phyloP scores from a whole-genome alignment of 768 basidiomycete genomes.

The Pholiota microspora region DNA sequence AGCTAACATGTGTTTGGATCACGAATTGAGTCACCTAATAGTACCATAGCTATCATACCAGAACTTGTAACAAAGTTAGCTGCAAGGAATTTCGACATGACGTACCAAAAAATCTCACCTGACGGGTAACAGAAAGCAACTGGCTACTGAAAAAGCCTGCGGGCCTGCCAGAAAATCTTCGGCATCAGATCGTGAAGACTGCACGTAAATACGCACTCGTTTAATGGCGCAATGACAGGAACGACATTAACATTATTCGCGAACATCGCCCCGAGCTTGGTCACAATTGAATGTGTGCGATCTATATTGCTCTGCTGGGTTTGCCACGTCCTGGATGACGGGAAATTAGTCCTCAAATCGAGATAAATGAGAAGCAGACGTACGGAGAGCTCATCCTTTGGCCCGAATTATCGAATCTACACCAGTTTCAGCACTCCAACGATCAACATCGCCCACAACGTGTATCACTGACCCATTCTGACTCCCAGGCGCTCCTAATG shows the following conservation, averaged over 20 bases:
- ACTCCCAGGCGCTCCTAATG: conserved; percentile 69
- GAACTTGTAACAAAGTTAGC: conserved; percentile 40
- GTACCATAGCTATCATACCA: conserved; percentile 75
- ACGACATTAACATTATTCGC: conserved; percentile 52
- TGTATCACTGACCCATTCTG: conserved; percentile 66
- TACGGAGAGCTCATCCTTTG: conserved; percentile 56
- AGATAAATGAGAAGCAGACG: conserved; percentile 17
- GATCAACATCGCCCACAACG: background rate
- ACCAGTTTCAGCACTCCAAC: conserved; percentile 3
- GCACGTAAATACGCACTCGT: conserved; percentile 52
- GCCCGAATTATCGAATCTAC: conserved; percentile 82
- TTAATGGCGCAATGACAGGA: conserved; percentile 70
- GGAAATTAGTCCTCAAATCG: background rate
- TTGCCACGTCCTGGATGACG: conserved; percentile 56
- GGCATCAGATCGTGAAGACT: background rate
- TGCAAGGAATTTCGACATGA: background rate
- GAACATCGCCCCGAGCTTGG: conserved; percentile 59
- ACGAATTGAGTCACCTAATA: conserved; percentile 48
- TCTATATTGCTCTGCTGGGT: conserved; percentile 60
- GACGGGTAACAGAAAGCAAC: conserved; percentile 47
- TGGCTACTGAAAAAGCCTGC: conserved; percentile 61
- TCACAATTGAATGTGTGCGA: conserved; percentile 66
- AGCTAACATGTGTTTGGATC: background rate
- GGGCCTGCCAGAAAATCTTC: conserved; percentile 42
- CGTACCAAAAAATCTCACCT: conserved; percentile 27